These are phyloP conservation scores for Croton laevigatus DNA, from an alignment of 441 rosid genomes.

Conservation along the genomic window DNA sequence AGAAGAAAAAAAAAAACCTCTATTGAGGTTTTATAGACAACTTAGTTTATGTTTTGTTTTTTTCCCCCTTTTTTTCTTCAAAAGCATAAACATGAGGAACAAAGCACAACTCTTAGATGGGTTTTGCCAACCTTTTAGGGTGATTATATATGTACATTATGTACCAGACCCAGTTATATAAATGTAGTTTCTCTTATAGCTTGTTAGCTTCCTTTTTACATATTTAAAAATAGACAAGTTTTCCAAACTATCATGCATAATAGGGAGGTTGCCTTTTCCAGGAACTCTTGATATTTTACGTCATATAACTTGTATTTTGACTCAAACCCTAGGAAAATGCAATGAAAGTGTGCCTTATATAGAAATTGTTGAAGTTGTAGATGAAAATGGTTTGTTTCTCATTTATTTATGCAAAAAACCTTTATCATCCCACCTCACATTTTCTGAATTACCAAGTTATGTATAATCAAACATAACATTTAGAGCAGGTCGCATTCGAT, in stretches of 20 bases:
- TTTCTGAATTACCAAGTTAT: background rate
- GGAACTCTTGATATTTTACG: too few species aligned
- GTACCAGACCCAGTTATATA: background rate
- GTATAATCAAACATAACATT: background rate
- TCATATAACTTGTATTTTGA: too few species aligned
- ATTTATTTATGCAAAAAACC: too few species aligned
- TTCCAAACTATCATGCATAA: background rate
- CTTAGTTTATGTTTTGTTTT: background rate
- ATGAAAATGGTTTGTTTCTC: too few species aligned
- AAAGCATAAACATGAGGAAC: background rate
- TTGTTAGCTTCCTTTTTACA: background rate
- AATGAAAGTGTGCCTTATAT: too few species aligned
- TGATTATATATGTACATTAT: background rate
- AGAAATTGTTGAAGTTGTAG: too few species aligned
- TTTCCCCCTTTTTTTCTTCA: background rate
- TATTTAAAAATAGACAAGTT: background rate
- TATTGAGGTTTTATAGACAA: background rate
- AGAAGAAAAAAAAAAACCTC: too few species aligned
- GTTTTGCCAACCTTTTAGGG: background rate
- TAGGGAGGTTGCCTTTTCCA: too few species aligned
- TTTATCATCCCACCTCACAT: too few species aligned
- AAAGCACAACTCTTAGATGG: background rate
- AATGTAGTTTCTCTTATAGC: background rate
- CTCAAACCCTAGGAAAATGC: too few species aligned
- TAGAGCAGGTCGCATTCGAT: background rate